Percentiles rank a stretch among this genome's conserved stretches.
Evolutionary conservation across 805 yeast species (phyloP).

Genomic region (Saturnispora sanitii): DNA sequence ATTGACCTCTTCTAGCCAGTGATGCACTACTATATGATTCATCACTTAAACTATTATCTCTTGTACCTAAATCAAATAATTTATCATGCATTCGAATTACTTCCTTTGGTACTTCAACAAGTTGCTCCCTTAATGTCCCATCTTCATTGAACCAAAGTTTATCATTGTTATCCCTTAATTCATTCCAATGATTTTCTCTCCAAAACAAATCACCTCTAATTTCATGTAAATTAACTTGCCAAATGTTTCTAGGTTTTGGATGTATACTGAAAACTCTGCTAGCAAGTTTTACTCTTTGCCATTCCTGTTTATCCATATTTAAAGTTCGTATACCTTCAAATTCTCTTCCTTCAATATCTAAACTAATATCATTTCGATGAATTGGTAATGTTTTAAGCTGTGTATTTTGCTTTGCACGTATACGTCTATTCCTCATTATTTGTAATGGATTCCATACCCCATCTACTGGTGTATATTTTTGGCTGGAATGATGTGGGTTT

Average conservation of each 20-base stretch:
- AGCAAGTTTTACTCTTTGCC: constrained; percentile 40
- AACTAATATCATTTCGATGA: constrained; percentile 1
- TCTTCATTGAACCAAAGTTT: constrained; percentile 37
- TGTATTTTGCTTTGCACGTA: constrained; percentile 43
- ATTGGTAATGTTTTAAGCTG: constrained; percentile 29
- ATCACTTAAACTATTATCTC: neutral
- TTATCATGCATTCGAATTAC: neutral
- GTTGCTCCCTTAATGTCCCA: neutral
- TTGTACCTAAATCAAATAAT: no score
- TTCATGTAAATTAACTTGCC: constrained; percentile 62
- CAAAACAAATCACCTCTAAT: constrained; percentile 46
- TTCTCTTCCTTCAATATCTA: neutral
- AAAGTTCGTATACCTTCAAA: neutral
- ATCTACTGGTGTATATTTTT: constrained; percentile 41
- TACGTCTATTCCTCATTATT: constrained; percentile 60
- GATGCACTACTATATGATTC: neutral
- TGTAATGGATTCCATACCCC: constrained; percentile 77
- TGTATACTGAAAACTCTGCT: constrained; percentile 50
- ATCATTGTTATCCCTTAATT: constrained; percentile 36
- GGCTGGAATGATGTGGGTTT: constrained; percentile 19
- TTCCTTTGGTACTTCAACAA: neutral
- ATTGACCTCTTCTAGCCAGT: neutral
- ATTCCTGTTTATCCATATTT: neutral
- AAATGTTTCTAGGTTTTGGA: constrained; percentile 36
- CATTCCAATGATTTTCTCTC: constrained; percentile 45